Evolutionary conservation across 768 basidiomycete genomes (phyloP), one percentile per base, ranked within the genome.

Genomic region (Trametes maxima): DNA sequence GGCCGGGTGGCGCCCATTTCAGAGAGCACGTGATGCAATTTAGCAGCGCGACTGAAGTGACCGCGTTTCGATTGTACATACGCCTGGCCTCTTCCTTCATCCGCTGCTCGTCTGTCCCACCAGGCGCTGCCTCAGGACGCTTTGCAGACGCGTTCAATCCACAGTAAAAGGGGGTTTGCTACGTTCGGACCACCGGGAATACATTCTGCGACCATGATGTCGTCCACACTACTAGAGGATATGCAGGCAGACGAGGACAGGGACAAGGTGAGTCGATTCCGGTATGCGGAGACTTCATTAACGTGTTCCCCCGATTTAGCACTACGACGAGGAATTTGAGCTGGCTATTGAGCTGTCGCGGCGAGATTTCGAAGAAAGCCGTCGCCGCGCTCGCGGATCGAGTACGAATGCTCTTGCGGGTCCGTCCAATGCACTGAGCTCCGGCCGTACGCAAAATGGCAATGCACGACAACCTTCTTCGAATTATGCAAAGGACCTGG

Each of bases 271-370:
- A 24, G 54, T 11, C 10, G 44, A 1, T 36, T 2, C 2, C 2
- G n/a, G n/a, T 21, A 19, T 12, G 21, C 14, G 13, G 13, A 21
- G 5, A 28, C 45, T 50, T 11, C 16, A 44, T 44, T 10, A 58
- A 22, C 17, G 17, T 13, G 22, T 28, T 17, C n/a, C 2, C 7
- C 3, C 16, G 3, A 33, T 33, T 12, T 19, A 62, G 60, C 35
- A 42, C 46, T 54, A 62, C 13, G 35, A 54, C 6, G 56, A 62
- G 46, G 44, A 62, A 17, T 17, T 48, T 24, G 35, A 46, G 43
- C 10, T 17, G 13, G 61, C 61, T 1, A 19, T 62, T 5, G 51
- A 42, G n/a, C 21, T 53, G 12, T 62, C 61, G 16, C 45, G 52
- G 0, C 24, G 53, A 28, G 61, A 62, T 13, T 46, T 13, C 44